A percentile compares a stretch with the other conserved stretches of the same genome.
These are phyloP conservation scores for Peniophora sp. DNA, from an alignment of 1,284 basidiomycete genomes.

Conservation along the genomic window DNA sequence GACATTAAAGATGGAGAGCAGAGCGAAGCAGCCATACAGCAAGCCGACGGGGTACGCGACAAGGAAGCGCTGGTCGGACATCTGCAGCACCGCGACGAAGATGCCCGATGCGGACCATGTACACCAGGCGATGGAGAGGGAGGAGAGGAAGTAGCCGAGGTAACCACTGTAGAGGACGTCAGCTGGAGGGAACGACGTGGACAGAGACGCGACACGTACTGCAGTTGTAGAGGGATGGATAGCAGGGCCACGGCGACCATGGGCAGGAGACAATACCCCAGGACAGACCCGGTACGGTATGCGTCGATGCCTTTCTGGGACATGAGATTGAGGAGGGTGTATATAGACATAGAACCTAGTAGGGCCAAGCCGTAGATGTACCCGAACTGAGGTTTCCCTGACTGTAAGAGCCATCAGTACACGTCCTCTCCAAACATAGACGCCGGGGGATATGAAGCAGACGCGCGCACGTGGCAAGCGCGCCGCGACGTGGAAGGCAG, in stretches of 20 bases:
- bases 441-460: no score
- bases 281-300: constrained; percentile 90
- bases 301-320: constrained; percentile 93
- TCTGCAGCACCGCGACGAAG: constrained; percentile 86
- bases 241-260: constrained; percentile 94
- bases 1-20: constrained; percentile 78
- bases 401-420: constrained; percentile 38
- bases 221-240: constrained; percentile 81
- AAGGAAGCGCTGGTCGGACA: constrained; percentile 88
- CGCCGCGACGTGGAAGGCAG: not conserved
- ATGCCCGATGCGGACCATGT: constrained; percentile 92
- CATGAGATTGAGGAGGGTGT: constrained; percentile 96
- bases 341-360: constrained; percentile 90
- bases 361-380: constrained; percentile 98
- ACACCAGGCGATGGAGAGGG: constrained; percentile 86
- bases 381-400: constrained; percentile 97
- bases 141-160: constrained; percentile 77
- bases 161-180: constrained; percentile 45
- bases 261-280: constrained; percentile 95
- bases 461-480: not conserved
- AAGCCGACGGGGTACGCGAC: constrained; percentile 92
- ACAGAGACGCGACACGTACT: no score
- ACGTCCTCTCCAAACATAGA: no score
- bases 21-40: constrained; percentile 87
- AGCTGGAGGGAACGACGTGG: not conserved